Evolutionary conservation across 2,329 filamentous ascomycete genomes (phyloP), one percentile per base, ranked within the genome.

Genomic region (Paraphoma sp.): DNA sequence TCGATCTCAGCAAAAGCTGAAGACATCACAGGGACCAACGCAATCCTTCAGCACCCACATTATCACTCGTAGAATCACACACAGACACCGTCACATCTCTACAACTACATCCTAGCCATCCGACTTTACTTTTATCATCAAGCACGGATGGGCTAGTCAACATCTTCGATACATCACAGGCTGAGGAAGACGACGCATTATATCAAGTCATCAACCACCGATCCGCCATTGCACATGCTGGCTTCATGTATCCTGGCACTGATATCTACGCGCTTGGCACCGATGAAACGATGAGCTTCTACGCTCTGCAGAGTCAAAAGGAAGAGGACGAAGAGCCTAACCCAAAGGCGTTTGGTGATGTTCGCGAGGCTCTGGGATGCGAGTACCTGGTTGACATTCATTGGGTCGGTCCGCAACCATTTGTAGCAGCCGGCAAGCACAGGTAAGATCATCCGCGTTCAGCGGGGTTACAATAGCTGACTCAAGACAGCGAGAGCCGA

Each of bases 81-180:
- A 82, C 78, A 52, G 86, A 89, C 69, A 86, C 86, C 53, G 80
- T 89, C 52, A 88, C 86, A 2, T 82, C 84, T 64, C 76, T 88
- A 1, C 80, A 82, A 69, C 87, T 88, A 67, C 87, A 91, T 73
- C 87, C 88, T 0, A 79, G 76, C 2, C 79, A 84, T 47, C 81
- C 85, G 0, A 81, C 84, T 44, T 79, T 90, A 14, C 83, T 94
- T 6, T 81, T 94, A 10, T 92, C 90, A 1, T 90, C 89, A 43
- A 92, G 89, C 38, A 94, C 90, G 12, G 91, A 95, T 75, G 90
- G 90, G 6, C 84, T 94, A 1, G 84, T 94, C 67, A 93, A 90
- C 69, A 80, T 94, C 45, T 91, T 89, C 76, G 88, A 95, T 77
- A 89, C 86, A 16, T 82, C 83, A 46, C 68, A 76, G 45, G 62